Evolutionary conservation across 208 protist species (phyloP), one percentile per base, ranked within the genome.

Genomic region (Leishmania tarentolae): DNA sequence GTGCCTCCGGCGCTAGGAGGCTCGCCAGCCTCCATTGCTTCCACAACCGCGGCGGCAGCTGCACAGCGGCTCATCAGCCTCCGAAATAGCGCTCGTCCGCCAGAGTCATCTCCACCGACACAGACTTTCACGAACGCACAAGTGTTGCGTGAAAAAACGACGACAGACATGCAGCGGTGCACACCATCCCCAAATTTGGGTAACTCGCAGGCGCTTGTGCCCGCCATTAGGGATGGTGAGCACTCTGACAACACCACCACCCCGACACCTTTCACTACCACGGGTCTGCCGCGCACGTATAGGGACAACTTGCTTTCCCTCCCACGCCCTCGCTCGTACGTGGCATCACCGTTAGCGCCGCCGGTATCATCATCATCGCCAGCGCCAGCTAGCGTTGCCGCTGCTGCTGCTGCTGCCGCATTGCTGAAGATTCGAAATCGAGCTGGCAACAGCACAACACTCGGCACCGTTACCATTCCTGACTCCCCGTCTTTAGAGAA

Each of bases 51-150:
- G n/a, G 66, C 82, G 31, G 77, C 56, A 1, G 44, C 77, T 11
- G 77, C 76, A 19, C 68, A 53, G 47, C 77, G 78, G 11, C 66
- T 86, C 5, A 50, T 79, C 40, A 79, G 37, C 57, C 82, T 86
- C 24, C 82, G 82, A 9, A 71, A 74, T 21, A 44, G 42, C n/a
- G 73, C 78, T 21, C 76, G 40, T 19, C 63, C 65, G 21, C 40
- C 47, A 42, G 42, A 42, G 11, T 24, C 35, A 15, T 57, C 61
- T 5, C 63, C 21, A 56, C 24, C 59, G 17, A 21, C 65, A 21
- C 56, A 37, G 44, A n/a, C 63, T 8, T 68, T n/a, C 42, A 17
- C 15, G 44, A 8, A 37, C 37, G 44, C 42, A 21, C 57, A 53
- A 65, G 37, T 42, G 21, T 31, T 7, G 37, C 31, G 40, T 47